Percentiles rank a stretch among this genome's conserved stretches.
phyloP scores from a whole-genome alignment of 148 eudicot genomes.

The Tetragonia tetragonoides region DNA sequence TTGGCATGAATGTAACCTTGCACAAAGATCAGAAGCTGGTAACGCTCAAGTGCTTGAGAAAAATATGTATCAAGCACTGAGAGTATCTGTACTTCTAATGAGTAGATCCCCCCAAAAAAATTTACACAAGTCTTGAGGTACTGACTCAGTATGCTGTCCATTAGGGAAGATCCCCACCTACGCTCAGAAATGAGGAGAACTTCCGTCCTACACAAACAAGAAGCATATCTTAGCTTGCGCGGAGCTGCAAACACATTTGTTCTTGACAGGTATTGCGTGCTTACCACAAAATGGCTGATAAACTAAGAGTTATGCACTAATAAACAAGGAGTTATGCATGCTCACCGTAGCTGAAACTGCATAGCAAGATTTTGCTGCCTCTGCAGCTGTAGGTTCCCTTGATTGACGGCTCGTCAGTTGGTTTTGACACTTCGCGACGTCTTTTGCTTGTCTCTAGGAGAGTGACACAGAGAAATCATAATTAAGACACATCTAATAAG shows the following conservation, averaged over 20 bases:
- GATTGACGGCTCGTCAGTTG: conserved; percentile 5
- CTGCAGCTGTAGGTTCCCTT: background rate
- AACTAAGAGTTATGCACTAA: background rate
- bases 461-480: background rate
- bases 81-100: too few relatives aligned
- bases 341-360: background rate
- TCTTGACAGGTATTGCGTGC: background rate
- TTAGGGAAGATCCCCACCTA: too few relatives aligned
- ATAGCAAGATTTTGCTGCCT: background rate
- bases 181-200: too few relatives aligned
- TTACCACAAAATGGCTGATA: background rate
- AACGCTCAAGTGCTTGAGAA: too few relatives aligned
- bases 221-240: background rate
- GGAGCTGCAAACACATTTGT: background rate
- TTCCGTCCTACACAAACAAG: background rate
- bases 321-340: background rate
- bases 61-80: too few relatives aligned
- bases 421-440: conserved; percentile 1
- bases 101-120: too few relatives aligned
- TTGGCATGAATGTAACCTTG: too few relatives aligned
- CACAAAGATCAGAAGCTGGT: too few relatives aligned
- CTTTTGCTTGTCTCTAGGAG: conserved; percentile 20
- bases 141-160: too few relatives aligned
- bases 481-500: background rate
- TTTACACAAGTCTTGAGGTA: too few relatives aligned